A percentile compares a stretch with the other conserved stretches of the same genome.
phyloP scores from a whole-genome alignment of 176 grass and related monocot genomes.

The Themeda triandra region DNA sequence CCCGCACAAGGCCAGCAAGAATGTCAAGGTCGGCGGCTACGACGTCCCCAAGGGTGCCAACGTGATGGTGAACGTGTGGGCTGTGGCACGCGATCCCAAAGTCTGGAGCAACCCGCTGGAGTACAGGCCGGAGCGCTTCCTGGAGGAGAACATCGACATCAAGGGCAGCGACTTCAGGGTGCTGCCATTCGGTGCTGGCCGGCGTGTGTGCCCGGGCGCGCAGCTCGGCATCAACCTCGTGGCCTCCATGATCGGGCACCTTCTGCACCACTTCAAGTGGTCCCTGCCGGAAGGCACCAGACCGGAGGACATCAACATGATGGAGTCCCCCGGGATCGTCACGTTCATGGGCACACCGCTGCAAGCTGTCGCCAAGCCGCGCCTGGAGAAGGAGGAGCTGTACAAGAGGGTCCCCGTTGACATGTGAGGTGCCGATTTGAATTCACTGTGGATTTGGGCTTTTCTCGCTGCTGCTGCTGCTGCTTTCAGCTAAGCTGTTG shows the following conservation, averaged over 20 bases:
- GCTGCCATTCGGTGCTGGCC: constrained; percentile 59
- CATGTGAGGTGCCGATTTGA: constrained; percentile 27
- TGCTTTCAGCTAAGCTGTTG: constrained; percentile 12
- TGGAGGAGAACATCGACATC: constrained; percentile 62
- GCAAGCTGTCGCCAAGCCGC: constrained; percentile 44
- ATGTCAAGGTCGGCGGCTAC: constrained; percentile 53
- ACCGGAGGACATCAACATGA: constrained; percentile 53
- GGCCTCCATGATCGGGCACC: constrained; percentile 58
- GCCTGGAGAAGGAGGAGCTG: constrained; percentile 44
- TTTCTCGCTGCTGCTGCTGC: neutral
- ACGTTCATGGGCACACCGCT: constrained; percentile 64
- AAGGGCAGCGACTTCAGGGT: constrained; percentile 64
- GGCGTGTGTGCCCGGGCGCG: constrained; percentile 62
- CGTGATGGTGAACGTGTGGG: constrained; percentile 76
- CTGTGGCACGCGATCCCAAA: constrained; percentile 54
- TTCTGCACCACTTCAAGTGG: constrained; percentile 76
- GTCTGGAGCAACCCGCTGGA: constrained; percentile 58
- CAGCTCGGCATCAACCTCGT: constrained; percentile 72
- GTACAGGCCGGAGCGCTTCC: constrained; percentile 64
- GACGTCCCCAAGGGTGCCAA: constrained; percentile 63
- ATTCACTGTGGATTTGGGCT: neutral
- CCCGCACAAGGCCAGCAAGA: constrained; percentile 66
- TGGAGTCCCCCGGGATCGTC: constrained; percentile 57
- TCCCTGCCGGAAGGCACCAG: constrained; percentile 39
- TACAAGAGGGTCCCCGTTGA: constrained; percentile 51